These are phyloP conservation scores for Colletotrichum neosansevieriae DNA, from an alignment of 2,329 filamentous ascomycete genomes.

Conservation along the genomic window DNA sequence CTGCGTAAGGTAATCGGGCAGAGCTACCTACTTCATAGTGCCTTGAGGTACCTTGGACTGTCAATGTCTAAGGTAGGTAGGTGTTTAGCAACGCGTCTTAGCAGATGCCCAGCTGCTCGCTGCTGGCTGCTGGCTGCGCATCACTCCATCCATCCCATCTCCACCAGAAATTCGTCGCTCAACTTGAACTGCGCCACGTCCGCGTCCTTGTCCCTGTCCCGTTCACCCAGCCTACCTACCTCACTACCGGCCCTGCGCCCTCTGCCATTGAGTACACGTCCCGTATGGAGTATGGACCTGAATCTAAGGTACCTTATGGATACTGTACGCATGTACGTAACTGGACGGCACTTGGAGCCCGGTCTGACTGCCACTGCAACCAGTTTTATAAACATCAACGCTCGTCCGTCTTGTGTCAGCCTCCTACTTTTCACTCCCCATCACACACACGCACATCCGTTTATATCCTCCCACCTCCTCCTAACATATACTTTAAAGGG, in stretches of 20 bases:
- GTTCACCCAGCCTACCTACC: slow-evolving; percentile 12
- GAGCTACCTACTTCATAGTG: too few species aligned
- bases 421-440: slow-evolving; percentile 14
- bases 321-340: slow-evolving; percentile 26
- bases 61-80: too few species aligned
- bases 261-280: slow-evolving; percentile 22
- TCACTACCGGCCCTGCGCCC: slow-evolving; percentile 28
- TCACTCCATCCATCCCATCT: slow-evolving; percentile 33
- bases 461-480: slow-evolving; percentile 7
- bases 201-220: slow-evolving; percentile 33
- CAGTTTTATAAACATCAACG: slow-evolving; percentile 40
- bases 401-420: slow-evolving; percentile 31
- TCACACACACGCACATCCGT: slow-evolving; percentile 23
- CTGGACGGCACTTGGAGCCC: slow-evolving; percentile 1
- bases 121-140: slow-evolving; percentile 21
- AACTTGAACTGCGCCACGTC: slow-evolving; percentile 39
- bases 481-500: slow-evolving; percentile 12
- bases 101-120: neutral
- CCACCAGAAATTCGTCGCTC: slow-evolving; percentile 25
- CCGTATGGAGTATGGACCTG: neutral
- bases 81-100: too few species aligned
- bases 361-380: neutral
- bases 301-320: slow-evolving; percentile 16
- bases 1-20: too few species aligned
- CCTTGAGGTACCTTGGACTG: too few species aligned